Base-by-base conservation (phyloP, 2,329 filamentous ascomycete genomes). In the Epichloe gansuensis region DNA sequence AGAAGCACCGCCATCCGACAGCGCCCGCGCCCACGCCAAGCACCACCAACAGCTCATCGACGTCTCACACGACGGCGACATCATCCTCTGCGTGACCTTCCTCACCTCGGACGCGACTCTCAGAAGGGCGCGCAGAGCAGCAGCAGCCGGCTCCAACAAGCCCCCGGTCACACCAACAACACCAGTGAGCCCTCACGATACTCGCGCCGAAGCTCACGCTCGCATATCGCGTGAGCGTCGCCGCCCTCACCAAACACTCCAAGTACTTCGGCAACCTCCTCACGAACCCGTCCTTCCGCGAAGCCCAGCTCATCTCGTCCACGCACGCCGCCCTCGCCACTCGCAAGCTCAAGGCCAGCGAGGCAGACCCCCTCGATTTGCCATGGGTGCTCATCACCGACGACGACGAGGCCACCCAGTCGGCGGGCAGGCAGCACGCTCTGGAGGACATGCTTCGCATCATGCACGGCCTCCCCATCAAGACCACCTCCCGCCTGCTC, bases 261-360 rank as follows among this genome's bases (percentile, higher is more conserved):
- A 78, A 77, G 53, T 90, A 88, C 65, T 90, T 90, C 63, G 75
- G 74, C 52, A 81, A 80, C 53, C 74, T 90, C 15, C 73, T 90
- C 2, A 77, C 79, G 9, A 78, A 83, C 56, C 72, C 72, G 3
- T 72, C 79, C 52, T 87, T 88, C 63, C 71, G 75, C 51, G 84
- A 90, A 68, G 78, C 79, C 7, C 72, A 73, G 47, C 64, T 73
- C 38, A 72, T 89, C 42, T 66, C 73, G 11, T 69, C 71, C 3
- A 69, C 72, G 5, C 75, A 85, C 44, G 70, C 69, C 5, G 65
- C 67, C 3, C 71, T 89, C 15, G 66, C 69, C 3, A 60, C 74
- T 8, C 63, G 67, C 25, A 72, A 76, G 50, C 60, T 76, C 28
- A 70, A 69, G 44, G 72, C 81, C 1, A 68, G 67, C 15, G 73